Evolutionary conservation across 768 basidiomycete species (phyloP).

Genomic region (Glaciozyma antarctica): DNA sequence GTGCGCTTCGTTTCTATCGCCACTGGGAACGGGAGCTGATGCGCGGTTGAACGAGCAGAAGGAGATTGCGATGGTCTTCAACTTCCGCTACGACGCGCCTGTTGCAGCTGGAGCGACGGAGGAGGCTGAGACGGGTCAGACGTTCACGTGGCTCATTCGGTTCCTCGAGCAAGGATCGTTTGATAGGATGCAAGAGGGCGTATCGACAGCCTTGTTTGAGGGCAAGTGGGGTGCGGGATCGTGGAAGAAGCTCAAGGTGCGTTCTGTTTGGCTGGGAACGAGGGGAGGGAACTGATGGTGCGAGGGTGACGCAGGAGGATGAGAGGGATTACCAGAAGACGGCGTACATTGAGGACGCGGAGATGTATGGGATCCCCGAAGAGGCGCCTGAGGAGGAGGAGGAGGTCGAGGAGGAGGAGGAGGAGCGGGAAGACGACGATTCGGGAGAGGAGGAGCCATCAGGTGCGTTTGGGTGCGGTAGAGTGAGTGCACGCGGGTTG

Average conservation of each 20-base stretch:
- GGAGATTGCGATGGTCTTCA: constrained; percentile 62
- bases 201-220: constrained; percentile 72
- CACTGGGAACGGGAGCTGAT: background rate
- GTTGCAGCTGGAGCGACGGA: constrained; percentile 36
- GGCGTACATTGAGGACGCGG: constrained; percentile 59
- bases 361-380: constrained; percentile 68
- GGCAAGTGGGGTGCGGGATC: constrained; percentile 39
- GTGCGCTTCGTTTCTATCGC: constrained; percentile 24
- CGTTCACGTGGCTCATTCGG: constrained; percentile 70
- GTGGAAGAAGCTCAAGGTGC: constrained; percentile 55
- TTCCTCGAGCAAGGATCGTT: constrained; percentile 55
- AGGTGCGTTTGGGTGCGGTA: constrained; percentile 2
- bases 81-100: constrained; percentile 42
- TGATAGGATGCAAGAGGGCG: constrained; percentile 51
- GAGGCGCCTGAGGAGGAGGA: constrained; percentile 51
- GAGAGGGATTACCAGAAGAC: constrained; percentile 76
- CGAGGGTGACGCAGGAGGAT: constrained; percentile 42
- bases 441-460: constrained; percentile 25
- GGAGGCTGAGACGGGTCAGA: constrained; percentile 39
- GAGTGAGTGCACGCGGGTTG: background rate
- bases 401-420: constrained; percentile 40
- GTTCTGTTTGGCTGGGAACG: background rate
- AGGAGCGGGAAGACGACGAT: constrained; percentile 31
- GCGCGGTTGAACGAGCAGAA: constrained; percentile 17
- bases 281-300: background rate